Base-by-base conservation (phyloP, 768 basidiomycete genomes). In the Lactarius vividus region DNA sequence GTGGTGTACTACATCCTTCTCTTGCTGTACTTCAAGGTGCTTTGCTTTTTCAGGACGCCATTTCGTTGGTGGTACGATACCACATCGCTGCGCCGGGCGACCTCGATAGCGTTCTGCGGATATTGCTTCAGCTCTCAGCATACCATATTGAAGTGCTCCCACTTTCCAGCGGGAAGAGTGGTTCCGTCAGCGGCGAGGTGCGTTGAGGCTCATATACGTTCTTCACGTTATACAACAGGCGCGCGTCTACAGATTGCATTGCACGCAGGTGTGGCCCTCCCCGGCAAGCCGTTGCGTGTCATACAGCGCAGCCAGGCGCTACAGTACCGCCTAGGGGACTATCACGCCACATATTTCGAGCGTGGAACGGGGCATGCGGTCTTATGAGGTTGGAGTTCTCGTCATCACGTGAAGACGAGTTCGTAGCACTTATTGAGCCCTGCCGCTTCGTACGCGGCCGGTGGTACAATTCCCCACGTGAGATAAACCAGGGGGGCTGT, bases 141-240 rank as follows among this genome's bases (percentile, higher is more conserved):
- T 87, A 88, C 68, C 89, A 91, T 70, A 70, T 92, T 4, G 91
- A 92, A 64, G 86, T 92, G 2, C 79, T 82, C 46, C 85, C 91
- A 0, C 78, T 94, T 8, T 79, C 86, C 1, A 92, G 88, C 67
- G 91, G 91, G 5, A 79, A 86, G 29, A 93, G 92, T 67, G 91
- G 90, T 3, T 80, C 85, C 26, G 88, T 94, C 33, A 90, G 85
- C 64, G 92, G 91, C 23, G 88, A 92, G 81, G 91, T 89, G 59
- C 23, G 79, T 18, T 15, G 23, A 60, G 8, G 42, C 31, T 18
- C 49, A 31, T 56, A 37, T 44, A 10, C 37, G 16, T 53, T 20
- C 15, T 35, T 15, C 18, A 16, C 37, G 49, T n/a, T 11, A 0
- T 59, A 23, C 44, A 37, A 46, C 39, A 66, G n/a, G 4, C 16